phyloP scores from a whole-genome alignment of 2,329 filamentous ascomycete species.

The Ophiostoma piceae region DNA sequence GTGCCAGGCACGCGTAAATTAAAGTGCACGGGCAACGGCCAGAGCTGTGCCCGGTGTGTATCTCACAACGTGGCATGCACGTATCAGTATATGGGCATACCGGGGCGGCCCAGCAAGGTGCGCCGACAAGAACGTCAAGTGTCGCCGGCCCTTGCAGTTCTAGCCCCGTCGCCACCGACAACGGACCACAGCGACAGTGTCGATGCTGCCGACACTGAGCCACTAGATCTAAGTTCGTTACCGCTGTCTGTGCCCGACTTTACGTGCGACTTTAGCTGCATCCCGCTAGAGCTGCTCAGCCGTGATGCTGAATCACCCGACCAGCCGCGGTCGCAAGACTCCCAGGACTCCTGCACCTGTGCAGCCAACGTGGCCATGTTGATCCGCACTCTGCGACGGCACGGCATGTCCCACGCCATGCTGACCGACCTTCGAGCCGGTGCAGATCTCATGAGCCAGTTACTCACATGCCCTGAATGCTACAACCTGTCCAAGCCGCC shows the following conservation, averaged over 20 bases:
- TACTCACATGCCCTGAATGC: conserved; percentile 18
- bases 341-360: background rate
- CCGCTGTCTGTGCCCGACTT: conserved; percentile 1
- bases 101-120: conserved; percentile 19
- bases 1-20: conserved; percentile 20
- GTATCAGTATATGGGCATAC: conserved; percentile 21
- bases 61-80: conserved; percentile 17
- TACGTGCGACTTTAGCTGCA: conserved; percentile 14
- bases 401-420: background rate
- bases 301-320: background rate
- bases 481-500: conserved; percentile 20
- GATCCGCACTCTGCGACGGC: background rate
- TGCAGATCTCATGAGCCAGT: conserved; percentile 11
- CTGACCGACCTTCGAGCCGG: conserved; percentile 19
- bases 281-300: conserved; percentile 17
- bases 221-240: background rate
- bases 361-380: background rate
- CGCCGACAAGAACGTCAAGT: conserved; percentile 15
- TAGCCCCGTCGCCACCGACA: background rate
- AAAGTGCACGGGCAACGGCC: conserved; percentile 17
- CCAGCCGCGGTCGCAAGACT: background rate
- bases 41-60: conserved; percentile 17
- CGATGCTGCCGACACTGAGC: background rate
- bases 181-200: background rate
- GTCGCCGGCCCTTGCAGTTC: background rate